phyloP scores from a whole-genome alignment of 2,329 filamentous ascomycete genomes.

The Phialocephala sp. region DNA sequence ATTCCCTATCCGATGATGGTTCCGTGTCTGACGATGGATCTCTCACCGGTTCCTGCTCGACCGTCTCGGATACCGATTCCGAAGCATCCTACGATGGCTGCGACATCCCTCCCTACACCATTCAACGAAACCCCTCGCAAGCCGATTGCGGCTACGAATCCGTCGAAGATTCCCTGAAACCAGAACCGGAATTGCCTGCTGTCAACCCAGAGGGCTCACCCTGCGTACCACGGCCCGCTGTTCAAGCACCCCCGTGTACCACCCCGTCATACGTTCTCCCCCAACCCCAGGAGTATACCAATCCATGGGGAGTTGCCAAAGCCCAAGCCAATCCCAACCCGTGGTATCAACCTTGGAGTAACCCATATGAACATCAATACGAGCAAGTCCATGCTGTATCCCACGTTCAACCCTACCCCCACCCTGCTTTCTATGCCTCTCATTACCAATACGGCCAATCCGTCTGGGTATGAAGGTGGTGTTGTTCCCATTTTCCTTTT shows the following conservation, averaged over 20 bases:
- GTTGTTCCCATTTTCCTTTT: conserved; percentile 15
- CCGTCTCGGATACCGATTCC: conserved; percentile 31
- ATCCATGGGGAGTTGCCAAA: conserved; percentile 19
- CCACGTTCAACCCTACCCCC: conserved; percentile 28
- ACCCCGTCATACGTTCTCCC: conserved; percentile 35
- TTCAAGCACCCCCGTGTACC: conserved; percentile 25
- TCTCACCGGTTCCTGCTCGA: conserved; percentile 36
- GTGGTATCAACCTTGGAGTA: conserved; percentile 32
- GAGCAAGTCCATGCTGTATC: conserved; percentile 27
- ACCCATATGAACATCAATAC: conserved; percentile 33
- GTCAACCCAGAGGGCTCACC: conserved; percentile 12
- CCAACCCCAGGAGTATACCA: conserved; percentile 24
- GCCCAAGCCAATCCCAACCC: conserved; percentile 24
- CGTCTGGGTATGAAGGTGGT: conserved; percentile 3
- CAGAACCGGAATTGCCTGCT: conserved; percentile 7
- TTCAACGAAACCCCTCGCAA: conserved; percentile 14
- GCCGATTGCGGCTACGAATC: conserved; percentile 30
- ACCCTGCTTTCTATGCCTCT: conserved; percentile 29
- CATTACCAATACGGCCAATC: conserved; percentile 22
- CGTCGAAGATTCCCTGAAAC: conserved; percentile 13
- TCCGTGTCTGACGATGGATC: conserved; percentile 52
- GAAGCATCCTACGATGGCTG: conserved; percentile 14
- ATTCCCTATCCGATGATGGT: conserved; percentile 58
- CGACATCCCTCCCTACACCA: neutral
- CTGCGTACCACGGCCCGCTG: conserved; percentile 20